Evolutionary conservation across 352 stramenopile genomes (phyloP).

Genomic region (Phytophthora colocasiae): DNA sequence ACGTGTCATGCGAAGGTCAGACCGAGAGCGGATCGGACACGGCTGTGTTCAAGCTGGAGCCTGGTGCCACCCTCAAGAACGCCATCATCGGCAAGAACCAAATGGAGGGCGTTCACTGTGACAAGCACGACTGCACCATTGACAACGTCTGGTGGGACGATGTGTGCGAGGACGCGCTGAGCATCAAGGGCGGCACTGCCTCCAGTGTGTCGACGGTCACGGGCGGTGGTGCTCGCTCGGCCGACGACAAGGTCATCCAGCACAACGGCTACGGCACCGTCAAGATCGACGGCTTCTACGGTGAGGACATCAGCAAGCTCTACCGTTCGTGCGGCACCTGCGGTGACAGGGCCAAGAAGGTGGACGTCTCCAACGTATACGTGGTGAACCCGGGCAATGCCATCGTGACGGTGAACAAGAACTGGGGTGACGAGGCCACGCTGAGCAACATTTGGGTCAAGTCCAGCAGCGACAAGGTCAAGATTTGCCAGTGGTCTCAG

Average conservation of each 20-base stretch:
- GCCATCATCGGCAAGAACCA: slow-evolving; percentile 28
- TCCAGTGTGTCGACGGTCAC: slow-evolving; percentile 33
- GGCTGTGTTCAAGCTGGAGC: slow-evolving; percentile 43
- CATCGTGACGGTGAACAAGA: slow-evolving; percentile 52
- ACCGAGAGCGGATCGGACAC: slow-evolving; percentile 20
- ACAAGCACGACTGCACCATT: slow-evolving; percentile 14
- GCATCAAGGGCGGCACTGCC: too few species aligned
- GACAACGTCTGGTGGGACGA: slow-evolving; percentile 14
- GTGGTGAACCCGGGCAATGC: slow-evolving; percentile 25
- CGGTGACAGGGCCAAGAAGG: slow-evolving; percentile 33
- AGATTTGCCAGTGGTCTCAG: slow-evolving; percentile 35
- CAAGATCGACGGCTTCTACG: slow-evolving; percentile 10
- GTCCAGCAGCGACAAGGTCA: slow-evolving; percentile 13
- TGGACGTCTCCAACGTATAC: slow-evolving; percentile 42
- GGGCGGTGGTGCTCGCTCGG: slow-evolving; percentile 4
- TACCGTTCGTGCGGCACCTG: slow-evolving; percentile 30
- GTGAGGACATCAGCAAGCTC: slow-evolving; percentile 22
- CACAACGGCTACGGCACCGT: too few species aligned
- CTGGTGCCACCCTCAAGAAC: slow-evolving; percentile 17
- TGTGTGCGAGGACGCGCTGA: too few species aligned
- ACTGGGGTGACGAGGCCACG: background rate
- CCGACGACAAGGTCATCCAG: too few species aligned
- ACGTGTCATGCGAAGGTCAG: slow-evolving; percentile 48
- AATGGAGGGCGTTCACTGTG: slow-evolving; percentile 22
- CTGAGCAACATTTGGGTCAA: slow-evolving; percentile 24